Conservation (phyloP, 148 eudicot genomes). For the Fagopyrum homotropicum region DNA sequence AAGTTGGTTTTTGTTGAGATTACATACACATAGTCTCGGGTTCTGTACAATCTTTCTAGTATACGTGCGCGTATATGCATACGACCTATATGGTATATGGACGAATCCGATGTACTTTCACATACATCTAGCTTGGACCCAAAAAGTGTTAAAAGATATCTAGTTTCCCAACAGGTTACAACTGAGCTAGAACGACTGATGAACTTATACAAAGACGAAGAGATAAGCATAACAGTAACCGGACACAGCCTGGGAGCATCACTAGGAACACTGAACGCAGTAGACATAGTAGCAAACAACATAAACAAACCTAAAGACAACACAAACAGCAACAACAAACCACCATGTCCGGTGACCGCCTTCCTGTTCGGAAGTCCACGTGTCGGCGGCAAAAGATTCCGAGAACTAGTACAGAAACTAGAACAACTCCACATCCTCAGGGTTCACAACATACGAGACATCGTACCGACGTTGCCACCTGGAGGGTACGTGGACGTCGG, state of each 20-base stretch:
- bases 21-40: too few species aligned
- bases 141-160: too few species aligned
- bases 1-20: too few species aligned
- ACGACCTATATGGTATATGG: too few species aligned
- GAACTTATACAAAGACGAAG: constrained; percentile 48
- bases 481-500: not conserved
- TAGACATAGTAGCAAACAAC: constrained; percentile 18
- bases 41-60: too few species aligned
- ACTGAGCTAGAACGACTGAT: constrained; percentile 21
- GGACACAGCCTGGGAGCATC: constrained; percentile 71
- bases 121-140: too few species aligned
- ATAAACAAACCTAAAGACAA: constrained; percentile 13
- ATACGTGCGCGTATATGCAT: too few species aligned
- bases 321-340: not conserved
- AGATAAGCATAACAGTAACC: constrained; percentile 48
- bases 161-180: constrained; percentile 16
- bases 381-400: not conserved
- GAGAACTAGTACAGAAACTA: not conserved
- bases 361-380: constrained; percentile 48
- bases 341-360: constrained; percentile 21
- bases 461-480: not conserved
- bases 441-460: not conserved
- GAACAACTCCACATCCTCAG: not conserved
- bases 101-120: too few species aligned
- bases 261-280: constrained; percentile 50